phyloP scores from a whole-genome alignment of 106 monocot species.

The Iris macrosiphon region DNA sequence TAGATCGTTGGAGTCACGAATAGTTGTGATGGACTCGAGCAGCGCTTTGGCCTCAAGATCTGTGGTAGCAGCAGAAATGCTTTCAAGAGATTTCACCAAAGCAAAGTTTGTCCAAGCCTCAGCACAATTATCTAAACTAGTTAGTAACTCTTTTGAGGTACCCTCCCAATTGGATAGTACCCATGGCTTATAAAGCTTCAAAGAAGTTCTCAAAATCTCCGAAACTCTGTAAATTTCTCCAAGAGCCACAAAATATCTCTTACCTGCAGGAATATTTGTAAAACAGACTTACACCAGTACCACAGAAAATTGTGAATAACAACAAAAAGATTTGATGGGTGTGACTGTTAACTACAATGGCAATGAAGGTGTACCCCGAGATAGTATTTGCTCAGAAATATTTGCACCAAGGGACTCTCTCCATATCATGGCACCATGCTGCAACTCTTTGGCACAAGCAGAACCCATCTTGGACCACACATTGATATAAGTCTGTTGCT shows the following conservation, averaged over 20 bases:
- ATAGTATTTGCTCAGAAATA: conserved; percentile 26
- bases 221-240: conserved; percentile 61
- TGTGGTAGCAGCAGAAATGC: conserved; percentile 5
- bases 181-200: conserved; percentile 54
- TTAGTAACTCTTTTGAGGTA: conserved; percentile 9
- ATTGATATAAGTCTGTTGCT: conserved; percentile 37
- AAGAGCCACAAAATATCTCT: conserved; percentile 59
- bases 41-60: conserved; percentile 20
- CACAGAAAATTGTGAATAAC: too few species aligned
- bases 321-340: too few species aligned
- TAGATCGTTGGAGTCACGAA: conserved; percentile 11
- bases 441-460: conserved; percentile 49
- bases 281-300: too few species aligned
- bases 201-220: conserved; percentile 39
- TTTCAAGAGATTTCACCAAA: conserved; percentile 34
- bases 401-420: conserved; percentile 28
- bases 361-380: conserved; percentile 26
- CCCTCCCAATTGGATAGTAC: conserved; percentile 22
- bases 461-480: conserved; percentile 53
- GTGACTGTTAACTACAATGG: neutral
- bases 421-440: conserved; percentile 58
- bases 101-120: conserved; percentile 42
- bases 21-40: conserved; percentile 36
- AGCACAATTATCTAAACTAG: conserved; percentile 25
- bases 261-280: conserved; percentile 31